Base-by-base conservation (phyloP, 2,329 filamentous ascomycete species). In the Botrytis paeoniae region DNA sequence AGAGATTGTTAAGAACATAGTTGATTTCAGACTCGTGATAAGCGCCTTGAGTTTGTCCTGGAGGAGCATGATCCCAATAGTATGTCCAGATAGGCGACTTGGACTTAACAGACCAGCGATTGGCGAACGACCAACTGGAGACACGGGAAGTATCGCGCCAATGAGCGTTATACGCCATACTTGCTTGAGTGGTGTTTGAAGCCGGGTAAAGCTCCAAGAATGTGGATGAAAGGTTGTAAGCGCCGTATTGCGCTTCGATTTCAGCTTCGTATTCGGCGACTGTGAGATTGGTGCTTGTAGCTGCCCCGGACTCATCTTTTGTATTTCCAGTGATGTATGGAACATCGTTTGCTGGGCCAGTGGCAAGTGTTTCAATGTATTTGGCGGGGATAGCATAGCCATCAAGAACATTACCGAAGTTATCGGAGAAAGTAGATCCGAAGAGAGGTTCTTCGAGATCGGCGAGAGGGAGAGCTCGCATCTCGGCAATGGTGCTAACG, bases 241-340 rank as follows among this genome's bases (percentile, higher is more conserved):
- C 22, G 29, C 69, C 76, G 59, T 75, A 76, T 57, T 76, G 73
- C 5, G 71, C 57, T 18, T 72, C 45, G 16, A 76, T 45, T 32
- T 73, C 70, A 22, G 70, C 51, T 41, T 74, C 41, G 74, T 82
- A 80, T 54, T 81, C 75, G 18, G 76, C 73, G 1, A 79, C 75
- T 18, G 78, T 80, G 74, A 78, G 78, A 70, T 80, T 80, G 14
- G 76, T 78, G 51, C 82, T 80, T 35, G 82, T 81, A 25, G 80
- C 80, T 41, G 79, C 69, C 22, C 68, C 68, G 20, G 22, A 54
- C 37, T 70, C 57, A 62, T 70, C 68, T 43, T 48, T 51, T 1
- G 60, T 81, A 73, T 82, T 82, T n/a, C 81, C 81, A 1, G 81
- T 82, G 32, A 82, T 78, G 20, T 82, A 74, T 3, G 82, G 81